Conservation (phyloP, 345 rosid species). For the Citrus hindsii region DNA sequence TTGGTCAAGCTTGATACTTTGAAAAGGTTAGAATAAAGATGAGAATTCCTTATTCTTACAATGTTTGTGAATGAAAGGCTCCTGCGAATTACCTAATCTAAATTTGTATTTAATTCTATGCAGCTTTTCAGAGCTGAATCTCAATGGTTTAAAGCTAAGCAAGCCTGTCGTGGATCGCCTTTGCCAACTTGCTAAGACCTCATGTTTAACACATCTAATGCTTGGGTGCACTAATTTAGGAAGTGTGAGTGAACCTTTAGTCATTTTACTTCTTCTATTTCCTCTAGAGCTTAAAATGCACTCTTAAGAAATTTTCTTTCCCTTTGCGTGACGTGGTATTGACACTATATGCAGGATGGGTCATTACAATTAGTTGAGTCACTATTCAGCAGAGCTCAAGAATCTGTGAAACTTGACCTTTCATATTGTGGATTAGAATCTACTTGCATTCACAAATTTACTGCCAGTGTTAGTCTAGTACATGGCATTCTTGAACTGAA, state of each 20-base stretch:
- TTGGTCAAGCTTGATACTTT: constrained; percentile 56
- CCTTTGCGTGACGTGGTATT: constrained; percentile 13
- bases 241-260: constrained; percentile 43
- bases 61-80: constrained; percentile 1
- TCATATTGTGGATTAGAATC: constrained; percentile 64
- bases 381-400: constrained; percentile 44
- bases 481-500: constrained; percentile 61
- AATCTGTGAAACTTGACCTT: constrained; percentile 69
- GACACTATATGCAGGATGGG: constrained; percentile 50
- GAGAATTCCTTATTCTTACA: neutral
- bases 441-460: constrained; percentile 39
- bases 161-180: constrained; percentile 65
- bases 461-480: constrained; percentile 27
- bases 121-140: constrained; percentile 80
- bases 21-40: constrained; percentile 46
- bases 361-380: constrained; percentile 59
- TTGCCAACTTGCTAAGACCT: constrained; percentile 57
- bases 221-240: constrained; percentile 78
- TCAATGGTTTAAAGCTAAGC: constrained; percentile 74
- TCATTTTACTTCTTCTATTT: neutral
- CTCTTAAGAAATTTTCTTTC: neutral
- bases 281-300: neutral
- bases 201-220: constrained; percentile 63
- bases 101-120: constrained; percentile 12
- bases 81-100: neutral